phyloP scores from a whole-genome alignment of 2,329 filamentous ascomycete genomes.

The Botryosphaeria dothidea region DNA sequence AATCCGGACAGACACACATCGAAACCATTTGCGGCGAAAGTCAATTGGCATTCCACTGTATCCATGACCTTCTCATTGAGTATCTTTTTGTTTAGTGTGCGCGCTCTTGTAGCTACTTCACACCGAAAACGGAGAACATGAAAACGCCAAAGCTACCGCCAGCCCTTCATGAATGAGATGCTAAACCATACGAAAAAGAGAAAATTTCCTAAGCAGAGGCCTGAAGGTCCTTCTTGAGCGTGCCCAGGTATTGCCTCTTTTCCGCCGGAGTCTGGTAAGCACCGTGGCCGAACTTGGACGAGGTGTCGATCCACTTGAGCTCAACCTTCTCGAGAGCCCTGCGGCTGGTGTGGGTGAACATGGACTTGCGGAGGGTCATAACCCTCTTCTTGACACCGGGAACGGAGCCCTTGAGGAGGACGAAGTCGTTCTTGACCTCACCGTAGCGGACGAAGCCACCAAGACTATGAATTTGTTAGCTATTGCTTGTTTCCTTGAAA shows the following conservation, averaged over 20 bases:
- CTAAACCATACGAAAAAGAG: constrained; percentile 18
- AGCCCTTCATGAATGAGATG: constrained; percentile 34
- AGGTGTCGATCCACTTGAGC: constrained; percentile 99
- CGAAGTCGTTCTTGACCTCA: constrained; percentile 98
- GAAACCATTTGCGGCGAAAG: neutral
- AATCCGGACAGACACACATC: neutral
- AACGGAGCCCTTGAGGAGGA: constrained; percentile 96
- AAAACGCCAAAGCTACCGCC: constrained; percentile 39
- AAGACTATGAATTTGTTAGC: constrained; percentile 64
- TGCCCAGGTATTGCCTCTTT: constrained; percentile 97
- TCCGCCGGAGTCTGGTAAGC: constrained; percentile 97
- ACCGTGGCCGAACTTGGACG: constrained; percentile 99
- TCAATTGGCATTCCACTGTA: constrained; percentile 16
- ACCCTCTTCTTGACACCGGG: constrained; percentile 99
- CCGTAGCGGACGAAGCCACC: constrained; percentile 99
- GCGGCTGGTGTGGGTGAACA: constrained; percentile 95
- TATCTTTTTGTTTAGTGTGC: constrained; percentile 20
- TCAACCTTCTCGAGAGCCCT: constrained; percentile 98
- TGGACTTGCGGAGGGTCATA: constrained; percentile 97
- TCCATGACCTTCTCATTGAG: constrained; percentile 19
- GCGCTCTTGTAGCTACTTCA: constrained; percentile 16
- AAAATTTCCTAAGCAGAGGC: constrained; percentile 48
- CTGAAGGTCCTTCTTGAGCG: constrained; percentile 94
- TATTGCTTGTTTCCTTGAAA: neutral
- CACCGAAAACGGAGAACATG: constrained; percentile 22